A percentile compares a stretch with the other conserved stretches of the same genome.
These are phyloP conservation scores for Tolypocladium pustulatum DNA, from an alignment of 2,329 filamentous ascomycete species.

Conservation along the genomic window DNA sequence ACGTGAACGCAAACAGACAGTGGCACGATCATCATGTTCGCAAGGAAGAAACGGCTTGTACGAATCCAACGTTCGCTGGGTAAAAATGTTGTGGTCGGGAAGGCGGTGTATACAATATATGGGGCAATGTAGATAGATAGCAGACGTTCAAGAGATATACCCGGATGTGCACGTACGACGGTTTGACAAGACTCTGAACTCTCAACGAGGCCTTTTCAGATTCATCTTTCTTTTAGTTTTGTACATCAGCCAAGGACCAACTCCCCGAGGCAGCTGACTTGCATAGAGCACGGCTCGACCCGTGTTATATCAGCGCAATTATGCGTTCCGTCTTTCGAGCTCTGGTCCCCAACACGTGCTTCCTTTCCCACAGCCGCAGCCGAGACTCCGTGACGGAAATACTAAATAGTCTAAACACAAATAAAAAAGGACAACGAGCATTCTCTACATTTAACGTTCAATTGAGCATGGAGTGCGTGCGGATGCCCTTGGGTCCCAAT, in stretches of 20 bases:
- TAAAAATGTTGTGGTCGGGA: background rate
- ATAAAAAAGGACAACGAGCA: background rate
- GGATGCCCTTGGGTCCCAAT: constrained; percentile 42
- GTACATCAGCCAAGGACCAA: background rate
- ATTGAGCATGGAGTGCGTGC: constrained; percentile 42
- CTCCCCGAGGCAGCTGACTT: background rate
- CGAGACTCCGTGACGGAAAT: background rate
- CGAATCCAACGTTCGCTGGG: background rate
- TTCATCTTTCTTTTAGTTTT: background rate
- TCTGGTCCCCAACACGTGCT: background rate
- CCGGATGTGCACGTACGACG: background rate
- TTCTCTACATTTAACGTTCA: constrained; percentile 20
- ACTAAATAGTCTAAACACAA: background rate
- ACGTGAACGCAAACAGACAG: background rate
- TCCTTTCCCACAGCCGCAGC: background rate
- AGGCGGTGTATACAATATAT: background rate
- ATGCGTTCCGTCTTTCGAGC: background rate
- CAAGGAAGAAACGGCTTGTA: background rate
- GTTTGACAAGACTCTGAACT: background rate
- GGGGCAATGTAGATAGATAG: background rate
- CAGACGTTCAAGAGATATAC: background rate
- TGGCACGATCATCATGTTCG: background rate
- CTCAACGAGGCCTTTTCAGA: background rate
- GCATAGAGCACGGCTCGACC: background rate
- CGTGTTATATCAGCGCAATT: background rate